phyloP scores from a whole-genome alignment of 202 grass and related monocot species.

The Zoysia matrella region DNA sequence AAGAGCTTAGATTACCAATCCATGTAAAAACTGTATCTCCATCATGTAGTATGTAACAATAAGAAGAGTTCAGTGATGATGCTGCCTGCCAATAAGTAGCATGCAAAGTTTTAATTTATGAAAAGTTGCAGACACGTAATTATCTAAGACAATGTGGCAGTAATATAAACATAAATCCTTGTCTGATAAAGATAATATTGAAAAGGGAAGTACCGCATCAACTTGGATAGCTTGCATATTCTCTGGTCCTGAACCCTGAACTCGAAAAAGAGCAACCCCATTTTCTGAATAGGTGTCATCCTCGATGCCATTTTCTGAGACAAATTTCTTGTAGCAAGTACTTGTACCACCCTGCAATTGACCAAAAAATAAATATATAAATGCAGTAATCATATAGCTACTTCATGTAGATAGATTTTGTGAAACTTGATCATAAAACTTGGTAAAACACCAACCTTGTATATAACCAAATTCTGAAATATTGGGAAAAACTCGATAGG shows the following conservation, averaged over 20 bases:
- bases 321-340: conserved; percentile 81
- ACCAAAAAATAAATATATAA: neutral
- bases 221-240: neutral
- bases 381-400: conserved; percentile 24
- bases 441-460: conserved; percentile 66
- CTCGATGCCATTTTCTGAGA: conserved; percentile 60
- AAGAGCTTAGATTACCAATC: conserved; percentile 80
- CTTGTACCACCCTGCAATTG: conserved; percentile 80
- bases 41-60: conserved; percentile 33
- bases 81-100: conserved; percentile 69
- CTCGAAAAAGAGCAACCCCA: conserved; percentile 78
- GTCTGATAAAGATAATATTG: conserved; percentile 28
- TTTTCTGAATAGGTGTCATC: conserved; percentile 97
- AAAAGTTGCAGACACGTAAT: neutral
- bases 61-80: conserved; percentile 84
- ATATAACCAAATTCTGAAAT: conserved; percentile 91
- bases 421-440: conserved; percentile 16
- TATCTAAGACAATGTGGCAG: conserved; percentile 21
- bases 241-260: conserved; percentile 57
- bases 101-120: conserved; percentile 33
- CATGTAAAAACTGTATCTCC: conserved; percentile 89
- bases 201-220: conserved; percentile 68
- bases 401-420: neutral
- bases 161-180: conserved; percentile 21
- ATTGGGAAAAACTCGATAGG: conserved; percentile 54